These are phyloP conservation scores for Dictyostelium firmibasis DNA, from an alignment of 78 protist species.

Conservation along the genomic window DNA sequence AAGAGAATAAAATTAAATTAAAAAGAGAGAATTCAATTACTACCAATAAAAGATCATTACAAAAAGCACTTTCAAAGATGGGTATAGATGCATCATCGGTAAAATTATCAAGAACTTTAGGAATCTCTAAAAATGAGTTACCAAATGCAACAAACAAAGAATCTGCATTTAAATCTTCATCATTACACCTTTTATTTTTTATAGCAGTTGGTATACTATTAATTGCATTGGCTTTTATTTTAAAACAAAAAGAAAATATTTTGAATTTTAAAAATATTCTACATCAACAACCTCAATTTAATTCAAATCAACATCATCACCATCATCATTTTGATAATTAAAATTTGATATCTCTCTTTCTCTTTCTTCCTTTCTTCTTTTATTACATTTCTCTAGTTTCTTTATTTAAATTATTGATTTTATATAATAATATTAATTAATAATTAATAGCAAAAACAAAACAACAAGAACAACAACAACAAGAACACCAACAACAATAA, in stretches of 20 bases:
- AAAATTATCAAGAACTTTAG: slow-evolving; percentile 39
- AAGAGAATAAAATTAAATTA: slow-evolving; percentile 38
- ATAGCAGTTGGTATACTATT: not conserved
- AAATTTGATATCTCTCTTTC: not conserved
- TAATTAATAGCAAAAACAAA: too few species aligned
- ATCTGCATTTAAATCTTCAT: not conserved
- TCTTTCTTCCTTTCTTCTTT: not conserved
- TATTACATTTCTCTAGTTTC: not conserved
- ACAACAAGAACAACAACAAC: too few species aligned
- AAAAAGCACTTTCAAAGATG: slow-evolving; percentile 56
- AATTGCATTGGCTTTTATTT: not conserved
- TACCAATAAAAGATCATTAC: slow-evolving; percentile 57
- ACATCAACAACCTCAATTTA: not conserved
- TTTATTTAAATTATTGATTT: too few species aligned
- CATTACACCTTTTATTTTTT: not conserved
- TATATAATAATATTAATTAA: too few species aligned
- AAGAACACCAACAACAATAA: too few species aligned
- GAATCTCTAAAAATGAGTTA: slow-evolving; percentile 21
- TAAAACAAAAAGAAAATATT: not conserved
- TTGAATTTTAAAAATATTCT: not conserved
- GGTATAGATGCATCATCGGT: slow-evolving; percentile 51
- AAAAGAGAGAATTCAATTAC: slow-evolving; percentile 23
- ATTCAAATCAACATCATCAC: not conserved
- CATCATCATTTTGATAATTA: slow-evolving; percentile 2
- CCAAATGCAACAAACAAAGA: not conserved